Conservation (phyloP, 805 yeast genomes). For the Sporopachydermia lactativora region DNA sequence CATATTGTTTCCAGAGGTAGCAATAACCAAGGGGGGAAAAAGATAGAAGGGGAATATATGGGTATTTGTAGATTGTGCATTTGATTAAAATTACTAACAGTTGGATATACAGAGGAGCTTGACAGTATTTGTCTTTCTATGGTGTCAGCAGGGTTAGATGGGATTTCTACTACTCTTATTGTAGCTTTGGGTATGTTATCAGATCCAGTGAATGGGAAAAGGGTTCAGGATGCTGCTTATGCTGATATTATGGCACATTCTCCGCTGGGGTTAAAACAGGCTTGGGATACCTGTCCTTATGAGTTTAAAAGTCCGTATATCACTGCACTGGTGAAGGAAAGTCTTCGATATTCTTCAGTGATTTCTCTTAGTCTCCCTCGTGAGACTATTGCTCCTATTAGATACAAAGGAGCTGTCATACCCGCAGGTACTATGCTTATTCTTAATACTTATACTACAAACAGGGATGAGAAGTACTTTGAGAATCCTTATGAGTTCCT, state of each 20-base stretch:
- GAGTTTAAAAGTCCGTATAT: slow-evolving; percentile 32
- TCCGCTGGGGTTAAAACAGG: slow-evolving; percentile 13
- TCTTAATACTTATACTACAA: slow-evolving; percentile 60
- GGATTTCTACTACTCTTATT: slow-evolving; percentile 48
- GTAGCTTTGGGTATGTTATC: slow-evolving; percentile 49
- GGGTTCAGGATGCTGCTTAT: slow-evolving; percentile 31
- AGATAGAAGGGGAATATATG: slow-evolving; percentile 9
- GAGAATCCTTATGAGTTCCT: slow-evolving; percentile 30
- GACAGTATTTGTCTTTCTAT: slow-evolving; percentile 53
- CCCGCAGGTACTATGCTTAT: slow-evolving; percentile 42
- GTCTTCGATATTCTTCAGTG: slow-evolving; percentile 47
- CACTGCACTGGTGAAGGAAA: slow-evolving; percentile 46
- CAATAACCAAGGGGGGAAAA: slow-evolving; percentile 13
- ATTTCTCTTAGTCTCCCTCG: slow-evolving; percentile 58
- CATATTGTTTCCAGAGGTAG: slow-evolving; percentile 20
- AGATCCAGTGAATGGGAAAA: slow-evolving; percentile 20
- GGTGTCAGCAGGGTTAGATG: slow-evolving; percentile 72
- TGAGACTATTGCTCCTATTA: slow-evolving; percentile 36
- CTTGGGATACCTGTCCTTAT: slow-evolving; percentile 22
- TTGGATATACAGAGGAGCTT: slow-evolving; percentile 30
- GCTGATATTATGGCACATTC: slow-evolving; percentile 23
- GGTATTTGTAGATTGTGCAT: not conserved
- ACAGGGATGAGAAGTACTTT: slow-evolving; percentile 39
- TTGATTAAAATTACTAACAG: not conserved
- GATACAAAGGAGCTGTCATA: slow-evolving; percentile 26